Evolutionary conservation across 352 stramenopile genomes (phyloP).

Genomic region (Phytophthora lateralis): DNA sequence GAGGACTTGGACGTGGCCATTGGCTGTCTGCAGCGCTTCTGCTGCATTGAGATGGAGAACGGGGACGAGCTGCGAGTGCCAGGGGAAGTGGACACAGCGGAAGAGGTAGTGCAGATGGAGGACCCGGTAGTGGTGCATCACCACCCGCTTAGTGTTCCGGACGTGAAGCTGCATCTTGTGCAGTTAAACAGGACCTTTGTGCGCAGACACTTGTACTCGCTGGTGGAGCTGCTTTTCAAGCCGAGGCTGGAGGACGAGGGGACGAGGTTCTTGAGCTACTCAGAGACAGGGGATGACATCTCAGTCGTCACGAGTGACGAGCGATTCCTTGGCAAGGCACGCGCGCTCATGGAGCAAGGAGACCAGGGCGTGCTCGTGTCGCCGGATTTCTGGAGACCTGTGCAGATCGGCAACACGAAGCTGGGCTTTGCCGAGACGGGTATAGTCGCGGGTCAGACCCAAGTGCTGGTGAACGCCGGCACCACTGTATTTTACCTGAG

Average conservation of each 20-base stretch:
- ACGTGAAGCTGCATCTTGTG: slow-evolving; percentile 59
- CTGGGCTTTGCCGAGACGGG: slow-evolving; percentile 64
- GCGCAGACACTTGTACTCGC: slow-evolving; percentile 56
- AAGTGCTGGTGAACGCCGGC: slow-evolving; percentile 56
- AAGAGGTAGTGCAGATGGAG: slow-evolving; percentile 15
- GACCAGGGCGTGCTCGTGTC: slow-evolving; percentile 63
- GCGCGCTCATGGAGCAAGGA: slow-evolving; percentile 36
- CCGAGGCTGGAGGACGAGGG: slow-evolving; percentile 2
- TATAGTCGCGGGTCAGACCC: slow-evolving; percentile 71
- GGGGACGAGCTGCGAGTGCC: slow-evolving; percentile 25
- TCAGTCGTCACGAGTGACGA: slow-evolving; percentile 61
- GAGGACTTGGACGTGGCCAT: slow-evolving; percentile 57
- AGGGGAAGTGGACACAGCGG: background rate
- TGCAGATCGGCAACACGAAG: slow-evolving; percentile 68
- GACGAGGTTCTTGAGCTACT: slow-evolving; percentile 57
- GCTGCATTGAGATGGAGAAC: slow-evolving; percentile 58
- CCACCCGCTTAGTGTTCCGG: slow-evolving; percentile 60
- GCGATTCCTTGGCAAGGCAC: slow-evolving; percentile 46
- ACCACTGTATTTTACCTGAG: slow-evolving; percentile 77
- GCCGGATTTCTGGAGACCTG: slow-evolving; percentile 64
- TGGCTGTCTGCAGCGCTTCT: slow-evolving; percentile 56
- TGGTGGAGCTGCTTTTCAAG: slow-evolving; percentile 61
- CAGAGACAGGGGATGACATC: slow-evolving; percentile 60
- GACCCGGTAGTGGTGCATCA: slow-evolving; percentile 41
- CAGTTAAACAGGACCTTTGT: slow-evolving; percentile 54